Percentiles rank a stretch among this genome's conserved stretches.
phyloP scores from a whole-genome alignment of 495 filamentous ascomycete genomes.

The Paragyromitra xinjiangensis region DNA sequence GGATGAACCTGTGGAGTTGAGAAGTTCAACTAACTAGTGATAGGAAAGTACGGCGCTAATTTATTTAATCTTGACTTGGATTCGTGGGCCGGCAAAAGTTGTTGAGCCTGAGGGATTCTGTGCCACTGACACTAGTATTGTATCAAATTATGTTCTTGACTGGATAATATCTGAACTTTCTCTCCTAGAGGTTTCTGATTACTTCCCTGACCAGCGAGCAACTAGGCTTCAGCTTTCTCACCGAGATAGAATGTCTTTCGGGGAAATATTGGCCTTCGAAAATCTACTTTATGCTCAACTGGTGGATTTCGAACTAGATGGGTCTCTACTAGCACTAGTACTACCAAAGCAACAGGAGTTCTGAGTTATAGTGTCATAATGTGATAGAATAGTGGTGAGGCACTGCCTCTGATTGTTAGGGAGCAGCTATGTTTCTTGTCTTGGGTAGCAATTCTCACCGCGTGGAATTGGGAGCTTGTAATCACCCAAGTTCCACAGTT shows the following conservation, averaged over 20 bases:
- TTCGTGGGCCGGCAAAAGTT: background rate
- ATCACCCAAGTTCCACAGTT: background rate
- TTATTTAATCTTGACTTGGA: background rate
- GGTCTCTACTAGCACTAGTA: no score
- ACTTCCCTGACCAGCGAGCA: background rate
- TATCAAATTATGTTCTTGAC: background rate
- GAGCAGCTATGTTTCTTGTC: no score
- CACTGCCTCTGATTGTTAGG: no score
- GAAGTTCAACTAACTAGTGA: conserved; percentile 3
- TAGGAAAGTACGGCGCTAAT: conserved; percentile 3
- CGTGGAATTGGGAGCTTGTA: no score
- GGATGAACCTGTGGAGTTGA: background rate
- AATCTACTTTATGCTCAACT: background rate
- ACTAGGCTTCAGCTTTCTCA: background rate
- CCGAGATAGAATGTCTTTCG: background rate
- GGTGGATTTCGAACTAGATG: no score
- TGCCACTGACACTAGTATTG: background rate
- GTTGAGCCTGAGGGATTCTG: background rate
- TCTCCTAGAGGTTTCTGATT: background rate
- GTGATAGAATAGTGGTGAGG: no score
- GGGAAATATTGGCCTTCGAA: background rate
- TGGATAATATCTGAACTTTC: background rate
- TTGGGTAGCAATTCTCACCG: no score
- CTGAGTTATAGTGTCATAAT: no score
- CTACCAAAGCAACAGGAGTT: no score